Evolutionary conservation across 1,139 yeast genomes (phyloP), one percentile per base, ranked within the genome.

Genomic region (Scheffersomyces segobiensis): DNA sequence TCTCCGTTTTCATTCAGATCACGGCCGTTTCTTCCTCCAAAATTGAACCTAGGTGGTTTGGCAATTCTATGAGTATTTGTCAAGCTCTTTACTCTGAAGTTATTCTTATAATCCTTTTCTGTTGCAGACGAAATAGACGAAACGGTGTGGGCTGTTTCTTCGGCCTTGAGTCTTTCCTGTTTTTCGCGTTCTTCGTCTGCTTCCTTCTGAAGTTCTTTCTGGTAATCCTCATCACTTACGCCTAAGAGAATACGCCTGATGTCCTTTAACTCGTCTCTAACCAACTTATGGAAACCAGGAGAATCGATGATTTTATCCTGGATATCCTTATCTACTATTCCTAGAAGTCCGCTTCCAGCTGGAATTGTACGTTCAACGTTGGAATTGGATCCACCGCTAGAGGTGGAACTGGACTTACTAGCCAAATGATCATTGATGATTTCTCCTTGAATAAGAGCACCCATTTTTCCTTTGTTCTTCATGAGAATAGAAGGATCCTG

Each of bases 401-500:
- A n/a, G n/a, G 50, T 48, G 24, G 17, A n/a, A 20, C n/a, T 20
- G 24, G 21, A 20, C 17, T 63, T 54, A 26, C 60, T 60, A 55
- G 50, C 42, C 56, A 62, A 52, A 50, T 61, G 57, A 46, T 60
- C 63, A 52, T 71, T 75, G 55, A 78, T 75, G 58, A 76, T 79
- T 57, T 76, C 84, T 49, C 84, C 86, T 60, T 83, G 87, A 2
- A 85, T 79, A 58, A 84, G 70, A 0, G 87, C 87, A 0, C 83
- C 83, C 69, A 81, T 75, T 57, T 80, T 83, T 2, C 86, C 87
- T 55, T 76, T 79, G 66, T 84, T 85, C 63, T 82, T 82, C 58
- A 76, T 69, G 20, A 85, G 68, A 19, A 85, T 77, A 20, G 75
- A 69, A 0, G 87, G 87, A 62, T 85, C 86, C 49, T 78, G 74